A percentile compares a stretch with the other conserved stretches of the same genome.
phyloP scores from a whole-genome alignment of 805 yeast species.

The Vanderwaltozyma tropicalis region DNA sequence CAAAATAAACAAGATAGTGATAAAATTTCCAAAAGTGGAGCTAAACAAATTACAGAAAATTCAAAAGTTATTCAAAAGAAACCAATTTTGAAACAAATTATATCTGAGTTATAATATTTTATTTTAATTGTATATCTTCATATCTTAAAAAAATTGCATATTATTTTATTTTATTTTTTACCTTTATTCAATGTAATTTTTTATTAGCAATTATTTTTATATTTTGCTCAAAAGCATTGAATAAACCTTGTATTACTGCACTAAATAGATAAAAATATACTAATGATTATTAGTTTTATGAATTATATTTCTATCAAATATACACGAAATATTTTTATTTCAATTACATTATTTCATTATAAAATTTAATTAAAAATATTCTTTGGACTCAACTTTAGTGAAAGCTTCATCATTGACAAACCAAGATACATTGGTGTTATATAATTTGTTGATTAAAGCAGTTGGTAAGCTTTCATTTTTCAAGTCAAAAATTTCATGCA shows the following conservation, averaged over 20 bases:
- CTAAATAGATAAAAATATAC: too few relatives aligned
- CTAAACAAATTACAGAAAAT: constrained; percentile 6
- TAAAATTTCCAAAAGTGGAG: constrained; percentile 2
- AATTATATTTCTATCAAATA: too few relatives aligned
- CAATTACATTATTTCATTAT: neutral
- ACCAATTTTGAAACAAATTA: constrained; percentile 16
- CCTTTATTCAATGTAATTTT: too few relatives aligned
- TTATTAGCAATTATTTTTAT: too few relatives aligned
- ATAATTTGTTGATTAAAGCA: constrained; percentile 56
- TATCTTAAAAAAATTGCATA: too few relatives aligned
- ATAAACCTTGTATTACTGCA: too few relatives aligned
- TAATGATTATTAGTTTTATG: too few relatives aligned
- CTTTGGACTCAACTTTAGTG: constrained; percentile 16
- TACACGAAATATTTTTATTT: too few relatives aligned
- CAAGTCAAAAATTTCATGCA: constrained; percentile 58
- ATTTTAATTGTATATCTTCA: too few relatives aligned
- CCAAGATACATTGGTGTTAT: constrained; percentile 56
- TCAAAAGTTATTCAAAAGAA: constrained; percentile 13
- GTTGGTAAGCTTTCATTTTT: constrained; percentile 50
- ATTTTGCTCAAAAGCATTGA: too few relatives aligned
- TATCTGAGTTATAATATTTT: constrained; percentile 1
- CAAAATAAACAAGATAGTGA: neutral
- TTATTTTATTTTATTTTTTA: too few relatives aligned
- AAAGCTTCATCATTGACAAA: constrained; percentile 76
- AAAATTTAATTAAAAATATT: neutral